Evolutionary conservation across 139 green algal species (phyloP), one percentile per base, ranked within the genome.

Genomic region (Tetradesmus obliquus): DNA sequence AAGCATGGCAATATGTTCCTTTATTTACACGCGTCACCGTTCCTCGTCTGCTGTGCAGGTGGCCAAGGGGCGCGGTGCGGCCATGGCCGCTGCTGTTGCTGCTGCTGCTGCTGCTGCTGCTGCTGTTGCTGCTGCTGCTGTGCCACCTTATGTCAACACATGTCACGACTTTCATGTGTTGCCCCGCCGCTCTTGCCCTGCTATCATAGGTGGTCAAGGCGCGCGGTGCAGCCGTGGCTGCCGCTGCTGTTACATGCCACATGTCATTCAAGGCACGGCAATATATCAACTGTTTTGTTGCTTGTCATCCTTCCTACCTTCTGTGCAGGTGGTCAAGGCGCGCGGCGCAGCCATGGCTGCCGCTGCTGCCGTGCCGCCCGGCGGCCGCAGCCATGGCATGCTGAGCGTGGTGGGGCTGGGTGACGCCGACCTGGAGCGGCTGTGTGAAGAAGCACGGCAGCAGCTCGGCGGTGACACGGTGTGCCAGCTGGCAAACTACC

Each of bases 401-500:
- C 95, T 99, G 57, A 96, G 90, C 32, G 94, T 99, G 80, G 96
- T 99, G 84, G 98, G 98, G 7, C 94, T 99, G 88, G 6, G 19
- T n/a, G 98, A 99, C 84, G 82, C 57, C 55, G 93, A 96, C 54
- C 89, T 99, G 76, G 83, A 95, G 55, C 45, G 51, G 53, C 84
- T 98, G 20, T 94, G 93, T 90, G 71, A 87, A 6, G 88, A 94
- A 62, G 91, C 91, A 12, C 32, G 57, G 82, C 2, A 9, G 55
- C 71, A 90, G 91, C 54, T 76, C 17, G 54, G 74, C 5, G 86
- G 20, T 86, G 88, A 71, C 84, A 94, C 81, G 32, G 95, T 99
- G 15, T 98, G 96, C 95, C 93, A 97, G 84, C 53, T 98, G 6
- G 96, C 98, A 88, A 99, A 99, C 96, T 97, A 95, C 88, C 95